Evolutionary conservation across 2,329 filamentous ascomycete genomes (phyloP), one percentile per base, ranked within the genome.

Genomic region (Hirsutella rhossiliensis): DNA sequence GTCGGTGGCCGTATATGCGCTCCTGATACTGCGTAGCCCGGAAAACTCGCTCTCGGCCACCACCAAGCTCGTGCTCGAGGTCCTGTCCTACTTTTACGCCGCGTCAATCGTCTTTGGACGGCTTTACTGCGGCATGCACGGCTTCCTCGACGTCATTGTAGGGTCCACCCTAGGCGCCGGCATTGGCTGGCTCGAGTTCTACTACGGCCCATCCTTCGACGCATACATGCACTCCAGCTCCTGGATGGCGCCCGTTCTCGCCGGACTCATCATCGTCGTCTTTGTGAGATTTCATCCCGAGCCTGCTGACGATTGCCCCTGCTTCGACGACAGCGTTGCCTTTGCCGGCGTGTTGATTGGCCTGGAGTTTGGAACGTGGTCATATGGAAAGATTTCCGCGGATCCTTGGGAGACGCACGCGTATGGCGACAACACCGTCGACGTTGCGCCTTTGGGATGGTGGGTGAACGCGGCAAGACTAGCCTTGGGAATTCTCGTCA

Each of bases 111-210:
- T 96, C 36, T 69, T 97, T 49, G 92, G 92, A 6, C 80, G 92
- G 18, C 71, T 98, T 31, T 97, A 98, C 67, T 98, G 92, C 59
- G 92, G 92, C 48, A 98, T 98, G 92, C 92, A 98, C 64, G 92
- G 92, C 11, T 95, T 97, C 64, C 72, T 92, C 38, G 92, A 98
- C 62, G 88, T 97, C 20, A 65, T 92, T 13, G 63, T 92, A 45
- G 92, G 92, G 7, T 87, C 83, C 44, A 54, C 80, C 13, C 72
- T 96, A 45, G 92, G 92, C 29, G 82, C 80, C 11, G 63, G 75
- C 42, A 75, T 82, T 50, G 73, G 73, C 20, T 59, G 75, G 27
- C 51, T 77, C 48, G 78, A 82, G 56, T 80, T 78, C 56, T 69
- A 76, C 53, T 76, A 75, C 49, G 76, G 73, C 9, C 68, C 75